Conservation (phyloP, 768 basidiomycete species). For the Lentinus brumalis region DNA sequence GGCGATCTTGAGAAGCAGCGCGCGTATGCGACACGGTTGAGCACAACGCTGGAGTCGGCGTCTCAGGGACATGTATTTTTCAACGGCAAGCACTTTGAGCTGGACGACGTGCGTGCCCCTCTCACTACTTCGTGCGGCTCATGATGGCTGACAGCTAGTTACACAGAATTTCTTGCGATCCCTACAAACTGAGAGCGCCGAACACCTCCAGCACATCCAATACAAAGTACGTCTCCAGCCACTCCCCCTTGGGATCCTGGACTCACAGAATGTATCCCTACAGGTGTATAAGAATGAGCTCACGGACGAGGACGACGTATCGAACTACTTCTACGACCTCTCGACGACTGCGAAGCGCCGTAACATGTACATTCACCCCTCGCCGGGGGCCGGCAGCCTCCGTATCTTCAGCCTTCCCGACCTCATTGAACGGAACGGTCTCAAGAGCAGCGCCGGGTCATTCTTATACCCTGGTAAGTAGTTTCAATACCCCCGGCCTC, state of each 20-base stretch:
- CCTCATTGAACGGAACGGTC: conserved; percentile 49
- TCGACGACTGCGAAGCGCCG: conserved; percentile 69
- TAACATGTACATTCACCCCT: conserved; percentile 75
- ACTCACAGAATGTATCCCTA: no score
- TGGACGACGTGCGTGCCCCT: conserved; percentile 60
- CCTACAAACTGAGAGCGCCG: conserved; percentile 59
- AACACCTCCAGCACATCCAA: conserved; percentile 70
- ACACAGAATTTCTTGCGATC: conserved; percentile 63
- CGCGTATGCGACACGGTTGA: conserved; percentile 62
- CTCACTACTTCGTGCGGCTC: conserved; percentile 5
- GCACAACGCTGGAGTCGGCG: conserved; percentile 41
- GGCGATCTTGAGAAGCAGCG: conserved; percentile 42
- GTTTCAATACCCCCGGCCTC: conserved; percentile 21
- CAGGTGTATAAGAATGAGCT: conserved; percentile 57
- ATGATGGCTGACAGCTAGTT: neutral
- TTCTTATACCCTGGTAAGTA: conserved; percentile 66
- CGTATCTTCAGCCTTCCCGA: conserved; percentile 58
- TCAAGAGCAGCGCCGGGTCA: conserved; percentile 41
- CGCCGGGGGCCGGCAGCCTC: conserved; percentile 46
- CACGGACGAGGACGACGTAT: conserved; percentile 55
- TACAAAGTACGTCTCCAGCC: conserved; percentile 39
- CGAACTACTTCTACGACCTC: conserved; percentile 88
- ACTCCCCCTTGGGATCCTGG: no score
- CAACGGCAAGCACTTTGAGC: conserved; percentile 79
- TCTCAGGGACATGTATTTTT: conserved; percentile 74